Conservation (phyloP, 306 rosid species). For the Luffa aegyptiaca region DNA sequence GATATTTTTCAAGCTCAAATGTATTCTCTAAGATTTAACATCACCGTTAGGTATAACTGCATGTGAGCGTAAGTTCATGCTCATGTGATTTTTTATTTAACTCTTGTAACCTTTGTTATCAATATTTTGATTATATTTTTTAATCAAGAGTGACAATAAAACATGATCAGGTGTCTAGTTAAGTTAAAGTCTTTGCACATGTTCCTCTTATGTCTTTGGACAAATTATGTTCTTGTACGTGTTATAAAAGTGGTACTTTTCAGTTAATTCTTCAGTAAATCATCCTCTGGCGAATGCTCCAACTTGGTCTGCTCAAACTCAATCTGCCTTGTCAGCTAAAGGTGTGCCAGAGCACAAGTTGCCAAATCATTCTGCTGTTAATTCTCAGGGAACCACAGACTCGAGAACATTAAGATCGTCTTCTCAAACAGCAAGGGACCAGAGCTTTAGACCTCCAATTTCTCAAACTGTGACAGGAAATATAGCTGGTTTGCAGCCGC, state of each 20-base stretch:
- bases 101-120: background rate
- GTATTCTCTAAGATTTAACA: background rate
- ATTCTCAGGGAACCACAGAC: conserved; percentile 45
- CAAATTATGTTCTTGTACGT: background rate
- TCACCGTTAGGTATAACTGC: background rate
- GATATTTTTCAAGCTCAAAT: background rate
- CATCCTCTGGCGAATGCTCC: conserved; percentile 51
- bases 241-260: background rate
- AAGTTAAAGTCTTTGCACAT: background rate
- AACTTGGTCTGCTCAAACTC: conserved; percentile 70
- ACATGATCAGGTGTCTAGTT: conserved; percentile 1
- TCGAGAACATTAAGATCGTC: conserved; percentile 24
- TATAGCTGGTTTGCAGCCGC: conserved; percentile 40
- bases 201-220: background rate
- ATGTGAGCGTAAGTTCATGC: background rate
- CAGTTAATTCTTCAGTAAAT: conserved; percentile 42
- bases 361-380: conserved; percentile 37
- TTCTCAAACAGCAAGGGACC: conserved; percentile 44
- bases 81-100: background rate
- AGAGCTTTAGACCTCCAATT: conserved; percentile 47
- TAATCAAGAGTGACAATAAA: background rate
- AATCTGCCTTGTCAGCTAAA: conserved; percentile 41
- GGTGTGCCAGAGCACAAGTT: conserved; percentile 58
- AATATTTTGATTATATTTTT: background rate
- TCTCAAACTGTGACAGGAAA: conserved; percentile 58